These are phyloP conservation scores for Suhomyces yuchorum DNA, from an alignment of 1,139 yeast genomes.

Conservation along the genomic window DNA sequence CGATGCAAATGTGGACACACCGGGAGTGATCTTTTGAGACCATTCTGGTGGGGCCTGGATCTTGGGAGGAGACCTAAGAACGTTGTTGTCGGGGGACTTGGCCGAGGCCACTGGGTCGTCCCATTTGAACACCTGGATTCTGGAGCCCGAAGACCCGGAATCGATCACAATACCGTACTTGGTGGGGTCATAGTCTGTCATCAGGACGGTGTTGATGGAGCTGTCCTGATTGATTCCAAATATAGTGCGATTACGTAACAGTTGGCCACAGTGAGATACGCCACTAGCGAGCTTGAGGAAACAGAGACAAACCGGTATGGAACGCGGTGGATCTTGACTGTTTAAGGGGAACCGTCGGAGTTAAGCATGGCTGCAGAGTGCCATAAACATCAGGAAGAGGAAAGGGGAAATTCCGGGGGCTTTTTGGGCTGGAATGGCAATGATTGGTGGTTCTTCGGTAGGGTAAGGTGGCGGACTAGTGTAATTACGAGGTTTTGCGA, in stretches of 20 bases:
- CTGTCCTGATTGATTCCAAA: not conserved
- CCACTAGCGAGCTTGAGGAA: not conserved
- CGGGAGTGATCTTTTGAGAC: slow-evolving; percentile 67
- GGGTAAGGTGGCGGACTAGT: too few species aligned
- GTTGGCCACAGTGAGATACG: not conserved
- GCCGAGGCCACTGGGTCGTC: slow-evolving; percentile 41
- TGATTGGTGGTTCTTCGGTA: too few species aligned
- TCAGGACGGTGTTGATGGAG: not conserved
- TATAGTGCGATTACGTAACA: not conserved
- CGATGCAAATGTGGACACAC: slow-evolving; percentile 57
- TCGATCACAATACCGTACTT: slow-evolving; percentile 75
- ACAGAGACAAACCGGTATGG: too few species aligned
- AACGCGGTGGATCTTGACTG: too few species aligned
- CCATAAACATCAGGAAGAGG: too few species aligned
- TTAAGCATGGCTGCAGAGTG: too few species aligned
- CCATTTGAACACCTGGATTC: slow-evolving; percentile 73
- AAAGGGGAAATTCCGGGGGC: too few species aligned
- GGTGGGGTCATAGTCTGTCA: slow-evolving; percentile 3
- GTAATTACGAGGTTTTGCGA: too few species aligned
- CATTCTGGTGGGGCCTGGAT: slow-evolving; percentile 60
- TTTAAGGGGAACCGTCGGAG: too few species aligned
- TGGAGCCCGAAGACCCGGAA: slow-evolving; percentile 81
- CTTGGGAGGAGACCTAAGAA: slow-evolving; percentile 58
- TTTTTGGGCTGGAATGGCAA: too few species aligned
- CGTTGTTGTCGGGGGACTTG: slow-evolving; percentile 26